These are phyloP conservation scores for Colletotrichum cuscutae DNA, from an alignment of 2,329 filamentous ascomycete species.

Conservation along the genomic window DNA sequence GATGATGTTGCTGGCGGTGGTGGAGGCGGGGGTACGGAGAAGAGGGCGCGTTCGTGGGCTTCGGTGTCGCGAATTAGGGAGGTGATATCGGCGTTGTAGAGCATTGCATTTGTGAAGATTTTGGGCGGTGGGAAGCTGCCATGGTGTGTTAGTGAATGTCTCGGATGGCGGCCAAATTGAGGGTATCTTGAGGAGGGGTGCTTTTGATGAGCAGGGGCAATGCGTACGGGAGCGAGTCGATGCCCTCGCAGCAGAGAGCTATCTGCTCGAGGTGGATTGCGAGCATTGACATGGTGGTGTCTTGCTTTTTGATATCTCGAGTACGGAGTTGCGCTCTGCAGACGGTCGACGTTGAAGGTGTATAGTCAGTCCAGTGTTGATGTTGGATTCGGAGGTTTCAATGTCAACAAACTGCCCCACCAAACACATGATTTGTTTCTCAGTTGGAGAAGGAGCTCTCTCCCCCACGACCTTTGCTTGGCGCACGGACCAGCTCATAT, in stretches of 20 bases:
- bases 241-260: constrained; percentile 78
- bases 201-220: constrained; percentile 22
- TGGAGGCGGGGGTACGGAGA: constrained; percentile 83
- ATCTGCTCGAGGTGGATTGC: constrained; percentile 82
- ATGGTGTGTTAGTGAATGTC: neutral
- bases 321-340: neutral
- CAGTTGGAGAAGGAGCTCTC: neutral
- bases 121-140: constrained; percentile 87
- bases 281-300: constrained; percentile 70
- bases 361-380: neutral
- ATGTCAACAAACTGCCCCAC: constrained; percentile 33
- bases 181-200: neutral
- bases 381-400: constrained; percentile 3
- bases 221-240: constrained; percentile 77
- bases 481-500: constrained; percentile 15
- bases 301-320: too few species aligned
- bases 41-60: constrained; percentile 91
- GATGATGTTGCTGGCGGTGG: constrained; percentile 60
- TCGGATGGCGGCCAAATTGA: constrained; percentile 9
- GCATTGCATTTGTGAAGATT: constrained; percentile 93
- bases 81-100: constrained; percentile 91
- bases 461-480: neutral
- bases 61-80: constrained; percentile 95
- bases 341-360: too few species aligned
- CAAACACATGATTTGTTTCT: constrained; percentile 3